These are phyloP conservation scores for Adansonia gregorii DNA, from an alignment of 441 rosid species.

Conservation along the genomic window DNA sequence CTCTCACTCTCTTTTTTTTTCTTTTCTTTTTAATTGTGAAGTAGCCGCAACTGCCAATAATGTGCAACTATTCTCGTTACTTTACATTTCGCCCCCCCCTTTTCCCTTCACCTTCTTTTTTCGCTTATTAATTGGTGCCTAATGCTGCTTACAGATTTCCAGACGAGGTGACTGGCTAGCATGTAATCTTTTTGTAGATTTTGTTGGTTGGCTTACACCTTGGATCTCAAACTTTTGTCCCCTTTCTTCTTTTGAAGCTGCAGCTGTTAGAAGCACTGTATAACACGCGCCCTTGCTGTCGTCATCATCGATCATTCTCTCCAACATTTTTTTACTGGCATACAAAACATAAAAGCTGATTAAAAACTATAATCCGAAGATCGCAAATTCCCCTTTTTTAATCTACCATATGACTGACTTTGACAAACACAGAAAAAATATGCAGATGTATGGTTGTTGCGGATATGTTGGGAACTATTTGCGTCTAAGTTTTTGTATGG, in stretches of 20 bases:
- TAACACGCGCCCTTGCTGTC: constrained; percentile 28
- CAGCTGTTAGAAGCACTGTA: constrained; percentile 40
- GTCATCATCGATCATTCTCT: constrained; percentile 16
- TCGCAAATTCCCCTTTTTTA: constrained; percentile 21
- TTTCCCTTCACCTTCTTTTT: background rate
- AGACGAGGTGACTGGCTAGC: constrained; percentile 45
- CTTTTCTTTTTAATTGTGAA: background rate
- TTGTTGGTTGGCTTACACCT: constrained; percentile 31
- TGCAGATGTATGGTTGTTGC: constrained; percentile 27
- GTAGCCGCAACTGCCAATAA: background rate
- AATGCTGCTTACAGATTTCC: constrained; percentile 46
- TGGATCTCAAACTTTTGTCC: constrained; percentile 30
- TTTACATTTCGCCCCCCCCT: background rate
- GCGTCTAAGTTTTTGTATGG: background rate
- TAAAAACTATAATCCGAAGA: constrained; percentile 19
- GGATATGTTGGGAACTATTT: constrained; percentile 18
- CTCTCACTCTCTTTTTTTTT: background rate
- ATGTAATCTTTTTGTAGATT: constrained; percentile 29
- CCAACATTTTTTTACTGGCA: constrained; percentile 24
- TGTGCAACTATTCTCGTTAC: background rate
- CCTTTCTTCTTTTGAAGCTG: constrained; percentile 38
- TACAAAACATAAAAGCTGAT: constrained; percentile 24
- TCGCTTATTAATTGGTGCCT: constrained; percentile 12
- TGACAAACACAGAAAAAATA: constrained; percentile 19
- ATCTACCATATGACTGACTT: constrained; percentile 29